Evolutionary conservation across 257 asterid species (phyloP), one percentile per base, ranked within the genome.

Genomic region (Przewalskia tangutica): DNA sequence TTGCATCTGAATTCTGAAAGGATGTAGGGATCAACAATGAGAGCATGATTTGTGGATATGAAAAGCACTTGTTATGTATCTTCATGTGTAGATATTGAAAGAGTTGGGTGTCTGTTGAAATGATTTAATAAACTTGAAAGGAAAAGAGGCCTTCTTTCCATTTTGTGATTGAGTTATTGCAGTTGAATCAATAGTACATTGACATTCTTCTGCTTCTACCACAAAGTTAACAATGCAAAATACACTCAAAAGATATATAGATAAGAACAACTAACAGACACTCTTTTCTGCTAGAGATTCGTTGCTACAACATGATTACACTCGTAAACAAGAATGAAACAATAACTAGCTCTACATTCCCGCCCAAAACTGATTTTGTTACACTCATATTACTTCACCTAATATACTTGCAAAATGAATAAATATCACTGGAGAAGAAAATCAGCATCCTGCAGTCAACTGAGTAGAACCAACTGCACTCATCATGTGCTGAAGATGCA

Each of bases 401-500:
- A 68, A n/a, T 40, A 68, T 9, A 68, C 77, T n/a, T 42, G 53
- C 77, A 71, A 51, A 83, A 60, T 54, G 54, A 81, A 58, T 58
- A 42, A 51, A 63, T 40, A 67, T 42, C 62, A 50, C 46, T 7
- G 8, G 16, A 50, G 8, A 77, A 76, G 65, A 18, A 6, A 50
- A 64, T 77, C 81, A 81, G 71, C 85, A 79, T 85, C 75, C 92
- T 36, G 94, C 91, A 42, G 91, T 83, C 90, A 94, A 82, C 86
- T 94, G 91, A 5, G 97, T 86, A 8, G 91, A 82, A 78, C 82
- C 85, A 80, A 85, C 84, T 50, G 83, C 84, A 81, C 82, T 89
- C 88, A 87, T 88, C 89, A 88, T 85, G 85, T 91, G 93, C 83
- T 85, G 93, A 82, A 95, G 97, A 86, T 94, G 97, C 90, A 94